These are phyloP conservation scores for Blastobotrys buckinghamii DNA, from an alignment of 1,139 yeast species.

Conservation along the genomic window DNA sequence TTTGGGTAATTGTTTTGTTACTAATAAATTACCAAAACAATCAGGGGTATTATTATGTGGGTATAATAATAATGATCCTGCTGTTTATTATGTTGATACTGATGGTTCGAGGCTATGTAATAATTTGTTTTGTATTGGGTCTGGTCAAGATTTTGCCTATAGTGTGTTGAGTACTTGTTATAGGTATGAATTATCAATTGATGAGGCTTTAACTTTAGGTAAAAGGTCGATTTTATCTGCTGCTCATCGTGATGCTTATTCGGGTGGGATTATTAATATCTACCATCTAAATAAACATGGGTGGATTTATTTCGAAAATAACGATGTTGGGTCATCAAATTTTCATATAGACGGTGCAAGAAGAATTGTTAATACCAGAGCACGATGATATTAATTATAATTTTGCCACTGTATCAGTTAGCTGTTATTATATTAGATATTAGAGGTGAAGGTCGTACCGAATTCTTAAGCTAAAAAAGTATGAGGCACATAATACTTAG, in stretches of 20 bases:
- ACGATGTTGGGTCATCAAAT: slow-evolving; percentile 78
- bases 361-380: slow-evolving; percentile 86
- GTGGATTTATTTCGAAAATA: slow-evolving; percentile 95
- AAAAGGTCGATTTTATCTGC: slow-evolving; percentile 96
- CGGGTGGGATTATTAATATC: slow-evolving; percentile 94
- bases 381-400: too few species aligned
- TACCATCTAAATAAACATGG: slow-evolving; percentile 91
- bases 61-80: slow-evolving; percentile 80
- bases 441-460: too few species aligned
- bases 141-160: slow-evolving; percentile 98
- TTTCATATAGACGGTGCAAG: slow-evolving; percentile 66
- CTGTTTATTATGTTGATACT: slow-evolving; percentile 92
- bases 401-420: too few species aligned
- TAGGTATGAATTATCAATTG: slow-evolving; percentile 83
- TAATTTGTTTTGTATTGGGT: slow-evolving; percentile 93
- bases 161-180: slow-evolving; percentile 94
- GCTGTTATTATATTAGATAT: too few species aligned
- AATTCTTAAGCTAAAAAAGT: too few species aligned
- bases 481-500: too few species aligned
- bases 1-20: too few species aligned
- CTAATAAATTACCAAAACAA: slow-evolving; percentile 87
- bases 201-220: slow-evolving; percentile 90
- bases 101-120: slow-evolving; percentile 96
- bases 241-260: slow-evolving; percentile 95
- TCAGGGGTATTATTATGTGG: slow-evolving; percentile 99